A percentile compares a stretch with the other conserved stretches of the same genome.
Conservation (phyloP, 352 stramenopile species). For the Aphanomyces invadans region DNA sequence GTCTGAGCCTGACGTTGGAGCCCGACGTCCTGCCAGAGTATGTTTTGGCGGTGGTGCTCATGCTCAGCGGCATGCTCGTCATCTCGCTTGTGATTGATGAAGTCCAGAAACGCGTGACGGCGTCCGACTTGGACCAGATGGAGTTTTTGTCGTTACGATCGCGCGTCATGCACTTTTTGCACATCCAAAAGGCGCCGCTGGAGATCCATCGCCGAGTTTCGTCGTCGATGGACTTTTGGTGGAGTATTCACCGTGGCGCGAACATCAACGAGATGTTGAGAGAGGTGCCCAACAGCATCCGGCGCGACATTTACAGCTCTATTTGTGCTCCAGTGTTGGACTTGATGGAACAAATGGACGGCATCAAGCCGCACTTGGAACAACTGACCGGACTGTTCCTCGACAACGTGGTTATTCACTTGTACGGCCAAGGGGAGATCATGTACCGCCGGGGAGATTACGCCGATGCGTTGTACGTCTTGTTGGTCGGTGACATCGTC, state of each 20-base stretch:
- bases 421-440: conserved; percentile 56
- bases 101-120: conserved; percentile 21
- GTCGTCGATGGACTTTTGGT: conserved; percentile 24
- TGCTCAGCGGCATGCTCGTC: conserved; percentile 18
- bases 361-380: background rate
- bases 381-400: background rate
- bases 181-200: background rate
- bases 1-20: conserved; percentile 7
- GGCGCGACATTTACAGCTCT: conserved; percentile 11
- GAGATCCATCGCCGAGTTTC: conserved; percentile 10
- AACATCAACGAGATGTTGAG: conserved; percentile 13
- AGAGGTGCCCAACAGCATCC: background rate
- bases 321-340: conserved; percentile 14
- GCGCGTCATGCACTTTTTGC: conserved; percentile 11
- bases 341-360: background rate
- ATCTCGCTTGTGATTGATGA: conserved; percentile 20
- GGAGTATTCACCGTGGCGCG: conserved; percentile 18
- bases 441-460: conserved; percentile 56
- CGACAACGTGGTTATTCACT: conserved; percentile 12
- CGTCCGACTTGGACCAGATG: conserved; percentile 22
- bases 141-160: conserved; percentile 16
- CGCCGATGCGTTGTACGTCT: conserved; percentile 48
- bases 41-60: background rate
- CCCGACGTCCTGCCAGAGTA: background rate
- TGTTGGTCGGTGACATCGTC: conserved; percentile 46